Evolutionary conservation across 345 rosid species (phyloP).

Genomic region (Eucalyptus victrix): DNA sequence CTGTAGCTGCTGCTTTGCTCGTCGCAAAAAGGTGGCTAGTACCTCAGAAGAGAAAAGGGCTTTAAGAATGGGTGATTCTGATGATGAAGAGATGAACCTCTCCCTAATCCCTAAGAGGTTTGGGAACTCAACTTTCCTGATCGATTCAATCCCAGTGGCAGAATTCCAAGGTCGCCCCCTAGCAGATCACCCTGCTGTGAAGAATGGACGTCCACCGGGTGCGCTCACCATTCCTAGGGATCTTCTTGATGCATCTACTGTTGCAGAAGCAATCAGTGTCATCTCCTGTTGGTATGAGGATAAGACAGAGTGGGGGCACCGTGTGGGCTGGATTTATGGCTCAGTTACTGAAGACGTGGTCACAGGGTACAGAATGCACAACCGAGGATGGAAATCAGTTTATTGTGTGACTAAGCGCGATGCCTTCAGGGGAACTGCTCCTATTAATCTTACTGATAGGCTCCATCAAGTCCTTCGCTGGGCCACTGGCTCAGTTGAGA

Average conservation of each 20-base stretch:
- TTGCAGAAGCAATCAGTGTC: constrained; percentile 95
- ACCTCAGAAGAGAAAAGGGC: constrained; percentile 69
- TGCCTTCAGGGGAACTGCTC: constrained; percentile 96
- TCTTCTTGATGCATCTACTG: constrained; percentile 89
- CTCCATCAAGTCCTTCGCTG: constrained; percentile 96
- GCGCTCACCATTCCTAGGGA: constrained; percentile 88
- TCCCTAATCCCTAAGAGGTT: constrained; percentile 68
- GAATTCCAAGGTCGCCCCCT: constrained; percentile 98
- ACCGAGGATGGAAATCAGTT: constrained; percentile 96
- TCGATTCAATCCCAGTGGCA: constrained; percentile 87
- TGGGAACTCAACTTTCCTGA: constrained; percentile 75
- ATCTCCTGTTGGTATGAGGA: constrained; percentile 99
- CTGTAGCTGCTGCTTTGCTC: constrained; percentile 61
- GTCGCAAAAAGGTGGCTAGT: constrained; percentile 37
- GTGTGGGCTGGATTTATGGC: constrained; percentile 98
- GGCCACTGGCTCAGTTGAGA: constrained; percentile 99
- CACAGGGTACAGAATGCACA: constrained; percentile 97
- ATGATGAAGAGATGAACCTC: constrained; percentile 77
- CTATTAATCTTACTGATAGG: constrained; percentile 92
- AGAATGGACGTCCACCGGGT: constrained; percentile 92
- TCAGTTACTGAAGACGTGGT: constrained; percentile 99
- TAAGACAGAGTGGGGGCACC: constrained; percentile 96
- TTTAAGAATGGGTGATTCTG: constrained; percentile 78
- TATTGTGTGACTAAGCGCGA: constrained; percentile 96
- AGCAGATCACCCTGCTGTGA: constrained; percentile 90